phyloP scores from a whole-genome alignment of 75 land plant genomes.

The Chamaecyparis obtusa region DNA sequence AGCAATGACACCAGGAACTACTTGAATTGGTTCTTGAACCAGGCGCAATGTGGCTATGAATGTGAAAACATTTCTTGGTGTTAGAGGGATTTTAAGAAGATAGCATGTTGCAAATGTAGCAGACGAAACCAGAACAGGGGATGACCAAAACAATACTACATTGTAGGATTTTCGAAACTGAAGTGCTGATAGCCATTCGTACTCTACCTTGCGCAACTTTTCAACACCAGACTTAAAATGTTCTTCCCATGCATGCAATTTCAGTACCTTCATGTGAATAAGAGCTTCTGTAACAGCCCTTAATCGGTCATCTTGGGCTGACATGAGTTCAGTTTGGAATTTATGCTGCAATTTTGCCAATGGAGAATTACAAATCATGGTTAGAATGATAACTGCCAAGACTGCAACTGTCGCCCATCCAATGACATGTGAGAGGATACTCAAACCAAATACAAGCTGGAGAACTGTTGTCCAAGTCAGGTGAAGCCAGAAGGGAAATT shows the following conservation, averaged over 20 bases:
- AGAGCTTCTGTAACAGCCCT: slow-evolving; percentile 38
- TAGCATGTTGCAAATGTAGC: slow-evolving; percentile 30
- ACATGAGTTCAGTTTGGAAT: slow-evolving; percentile 34
- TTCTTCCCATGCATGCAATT: slow-evolving; percentile 52
- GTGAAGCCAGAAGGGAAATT: slow-evolving; percentile 24
- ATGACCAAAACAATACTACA: slow-evolving; percentile 27
- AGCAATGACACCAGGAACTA: slow-evolving; percentile 39
- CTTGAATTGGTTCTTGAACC: slow-evolving; percentile 39
- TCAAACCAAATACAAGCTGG: slow-evolving; percentile 11
- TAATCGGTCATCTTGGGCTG: slow-evolving; percentile 31
- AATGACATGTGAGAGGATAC: slow-evolving; percentile 11
- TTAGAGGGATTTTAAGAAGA: slow-evolving; percentile 24
- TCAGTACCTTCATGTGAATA: slow-evolving; percentile 37
- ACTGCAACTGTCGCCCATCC: slow-evolving; percentile 26
- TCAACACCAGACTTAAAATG: slow-evolving; percentile 25
- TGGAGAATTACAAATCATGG: slow-evolving; percentile 18
- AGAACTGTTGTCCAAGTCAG: slow-evolving; percentile 15
- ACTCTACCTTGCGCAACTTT: slow-evolving; percentile 24
- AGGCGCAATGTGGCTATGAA: slow-evolving; percentile 39
- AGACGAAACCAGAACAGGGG: slow-evolving; percentile 33
- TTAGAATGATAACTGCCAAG: slow-evolving; percentile 5
- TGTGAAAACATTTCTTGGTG: slow-evolving; percentile 46
- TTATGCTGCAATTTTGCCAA: slow-evolving; percentile 23
- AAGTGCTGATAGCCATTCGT: slow-evolving; percentile 25
- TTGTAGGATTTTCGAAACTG: slow-evolving; percentile 20